Base-by-base conservation (phyloP, 2,329 filamentous ascomycete genomes). In the Graphilbum fragrans region DNA sequence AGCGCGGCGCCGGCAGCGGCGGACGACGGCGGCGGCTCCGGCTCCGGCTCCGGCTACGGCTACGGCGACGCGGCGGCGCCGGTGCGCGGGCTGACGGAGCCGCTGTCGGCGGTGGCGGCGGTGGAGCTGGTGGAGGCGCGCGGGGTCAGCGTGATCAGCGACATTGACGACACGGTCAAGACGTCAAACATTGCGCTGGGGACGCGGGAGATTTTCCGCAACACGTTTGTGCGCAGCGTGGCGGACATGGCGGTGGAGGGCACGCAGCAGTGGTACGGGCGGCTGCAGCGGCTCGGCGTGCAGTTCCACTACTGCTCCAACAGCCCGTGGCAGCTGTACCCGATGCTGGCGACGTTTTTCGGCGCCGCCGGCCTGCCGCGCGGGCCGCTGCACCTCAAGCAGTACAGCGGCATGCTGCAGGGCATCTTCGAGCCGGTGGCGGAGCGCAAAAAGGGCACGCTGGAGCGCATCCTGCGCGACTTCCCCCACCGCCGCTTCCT, bases 251-350 rank as follows among this genome's bases (percentile, higher is more conserved):
- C 79, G 0, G 78, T 98, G 19, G 81, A 87, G 16, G 92, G 92
- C 2, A 88, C 96, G 18, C 75, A 70, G 44, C 86, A 93, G 47
- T 96, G 92, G 90, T 98, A 96, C 56, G 77, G 69, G 29, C 69
- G 69, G 18, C 70, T 98, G 62, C 72, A 82, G 32, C 69, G 78
- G 18, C 77, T 90, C 64, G 87, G 88, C 17, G 90, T 96, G 20
- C 77, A 80, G 52, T 73, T 98, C 40, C 93, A 98, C 57, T 98
- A 98, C 58, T 93, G 94, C 49, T 98, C 92, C n/a, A 98, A 98
- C 60, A 94, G 90, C 39, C 92, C 92, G 1, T 98, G 93, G 93
- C 93, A 98, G 58, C 71, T 98, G 7, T 98, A 86, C 52, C 92
- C 92, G 0, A 77, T 96, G 3, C 66, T 98, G 11, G 82, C 85